Evolutionary conservation across 805 yeast species (phyloP).

Genomic region (Yarrowia porcina): DNA sequence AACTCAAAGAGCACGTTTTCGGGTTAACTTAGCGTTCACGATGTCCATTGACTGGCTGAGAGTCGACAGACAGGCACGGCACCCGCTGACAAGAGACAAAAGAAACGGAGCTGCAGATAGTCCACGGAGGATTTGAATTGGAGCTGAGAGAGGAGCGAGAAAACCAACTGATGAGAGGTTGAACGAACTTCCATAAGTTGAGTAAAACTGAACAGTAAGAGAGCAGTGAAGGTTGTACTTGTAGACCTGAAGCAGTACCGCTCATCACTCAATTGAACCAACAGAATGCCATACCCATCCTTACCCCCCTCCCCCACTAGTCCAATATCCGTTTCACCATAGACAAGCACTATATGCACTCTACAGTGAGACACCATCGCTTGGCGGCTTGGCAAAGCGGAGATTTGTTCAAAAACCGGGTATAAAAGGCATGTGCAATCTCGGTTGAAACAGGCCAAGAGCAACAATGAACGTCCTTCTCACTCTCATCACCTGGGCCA

Average conservation of each 20-base stretch:
- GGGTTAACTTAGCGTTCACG: conserved; percentile 12
- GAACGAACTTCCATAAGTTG: too few species aligned
- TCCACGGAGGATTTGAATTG: too few species aligned
- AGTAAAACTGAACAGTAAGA: too few species aligned
- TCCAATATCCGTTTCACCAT: background rate
- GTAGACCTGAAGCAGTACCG: too few species aligned
- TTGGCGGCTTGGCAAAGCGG: conserved; percentile 17
- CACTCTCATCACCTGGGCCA: conserved; percentile 3
- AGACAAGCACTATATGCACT: background rate
- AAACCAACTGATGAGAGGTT: too few species aligned
- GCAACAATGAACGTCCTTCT: background rate
- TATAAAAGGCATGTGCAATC: background rate
- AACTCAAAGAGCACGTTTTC: conserved; percentile 22
- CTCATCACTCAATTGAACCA: background rate
- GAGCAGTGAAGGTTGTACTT: too few species aligned
- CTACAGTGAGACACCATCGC: conserved; percentile 1
- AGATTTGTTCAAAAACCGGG: background rate
- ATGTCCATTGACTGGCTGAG: conserved; percentile 20
- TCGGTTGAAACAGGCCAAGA: background rate
- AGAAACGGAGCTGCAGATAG: background rate
- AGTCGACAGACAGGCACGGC: conserved; percentile 4
- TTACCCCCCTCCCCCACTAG: background rate
- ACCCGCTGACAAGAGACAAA: background rate
- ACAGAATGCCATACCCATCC: too few species aligned
- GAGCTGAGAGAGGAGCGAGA: too few species aligned